These are phyloP conservation scores for Cryptococcus sp. DNA, from an alignment of 1,284 basidiomycete species.

Conservation along the genomic window DNA sequence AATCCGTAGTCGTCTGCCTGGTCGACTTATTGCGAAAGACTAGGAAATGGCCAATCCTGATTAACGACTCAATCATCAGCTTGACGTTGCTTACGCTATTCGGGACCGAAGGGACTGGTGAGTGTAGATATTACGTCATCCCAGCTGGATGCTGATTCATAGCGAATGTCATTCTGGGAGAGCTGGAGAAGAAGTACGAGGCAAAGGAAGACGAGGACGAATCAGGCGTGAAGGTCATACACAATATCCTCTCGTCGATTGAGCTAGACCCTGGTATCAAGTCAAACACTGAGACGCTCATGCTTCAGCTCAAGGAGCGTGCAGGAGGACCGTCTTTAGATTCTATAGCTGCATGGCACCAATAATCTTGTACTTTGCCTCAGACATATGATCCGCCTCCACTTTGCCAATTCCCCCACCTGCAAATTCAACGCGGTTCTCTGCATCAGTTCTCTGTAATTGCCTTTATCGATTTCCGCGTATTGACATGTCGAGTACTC, in stretches of 20 bases:
- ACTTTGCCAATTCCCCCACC: not conserved
- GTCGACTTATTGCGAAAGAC: conserved; percentile 70
- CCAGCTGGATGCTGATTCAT: not conserved
- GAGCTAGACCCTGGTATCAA: not conserved
- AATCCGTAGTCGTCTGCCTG: conserved; percentile 59
- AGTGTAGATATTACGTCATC: not conserved
- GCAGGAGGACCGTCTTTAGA: not conserved
- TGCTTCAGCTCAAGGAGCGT: not conserved
- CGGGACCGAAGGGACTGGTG: conserved; percentile 52
- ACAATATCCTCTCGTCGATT: not conserved
- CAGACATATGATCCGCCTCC: not conserved
- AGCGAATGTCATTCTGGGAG: not conserved
- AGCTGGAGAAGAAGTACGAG: not conserved
- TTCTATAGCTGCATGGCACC: not conserved
- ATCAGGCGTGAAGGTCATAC: not conserved
- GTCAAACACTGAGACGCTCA: not conserved
- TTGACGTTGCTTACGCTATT: conserved; percentile 61
- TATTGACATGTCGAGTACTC: not conserved
- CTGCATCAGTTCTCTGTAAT: not conserved
- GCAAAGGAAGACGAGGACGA: not conserved
- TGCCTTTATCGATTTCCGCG: not conserved
- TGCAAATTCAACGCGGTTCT: not conserved
- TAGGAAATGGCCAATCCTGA: conserved; percentile 71
- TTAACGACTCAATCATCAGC: conserved; percentile 85
- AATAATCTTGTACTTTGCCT: not conserved